A percentile compares a stretch with the other conserved stretches of the same genome.
phyloP scores from a whole-genome alignment of 2,329 filamentous ascomycete species.

The Apiospora pterosperma region DNA sequence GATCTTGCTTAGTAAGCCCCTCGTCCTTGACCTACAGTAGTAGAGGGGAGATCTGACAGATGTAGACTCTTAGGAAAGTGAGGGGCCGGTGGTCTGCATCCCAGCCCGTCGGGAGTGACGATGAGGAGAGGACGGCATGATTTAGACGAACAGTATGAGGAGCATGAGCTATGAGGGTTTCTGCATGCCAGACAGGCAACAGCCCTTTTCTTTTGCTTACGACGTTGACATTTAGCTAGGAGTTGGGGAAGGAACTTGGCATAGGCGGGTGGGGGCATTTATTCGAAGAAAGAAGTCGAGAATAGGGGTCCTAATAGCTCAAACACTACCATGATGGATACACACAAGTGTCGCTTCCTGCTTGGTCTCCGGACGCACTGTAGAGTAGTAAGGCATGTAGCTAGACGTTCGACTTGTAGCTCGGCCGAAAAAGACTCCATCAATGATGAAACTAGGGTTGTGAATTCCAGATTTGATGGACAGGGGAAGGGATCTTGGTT shows the following conservation, averaged over 20 bases:
- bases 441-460: neutral
- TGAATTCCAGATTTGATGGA: neutral
- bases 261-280: neutral
- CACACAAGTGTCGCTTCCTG: neutral
- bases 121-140: neutral
- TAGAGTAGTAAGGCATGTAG: neutral
- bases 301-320: neutral
- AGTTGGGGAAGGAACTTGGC: constrained; percentile 2
- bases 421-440: neutral
- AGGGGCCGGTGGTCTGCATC: neutral
- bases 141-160: neutral
- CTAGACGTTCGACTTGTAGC: neutral
- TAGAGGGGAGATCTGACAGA: neutral
- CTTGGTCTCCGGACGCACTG: neutral
- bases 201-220: neutral
- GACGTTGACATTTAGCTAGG: neutral
- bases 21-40: neutral
- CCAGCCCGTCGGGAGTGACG: neutral
- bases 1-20: constrained; percentile 40
- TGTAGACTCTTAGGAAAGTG: neutral
- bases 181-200: neutral
- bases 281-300: neutral
- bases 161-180: neutral
- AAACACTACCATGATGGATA: neutral
- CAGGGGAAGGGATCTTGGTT: neutral